A percentile compares a stretch with the other conserved stretches of the same genome.
phyloP scores from a whole-genome alignment of 2,329 filamentous ascomycete genomes.

The Bipolaris cookei region DNA sequence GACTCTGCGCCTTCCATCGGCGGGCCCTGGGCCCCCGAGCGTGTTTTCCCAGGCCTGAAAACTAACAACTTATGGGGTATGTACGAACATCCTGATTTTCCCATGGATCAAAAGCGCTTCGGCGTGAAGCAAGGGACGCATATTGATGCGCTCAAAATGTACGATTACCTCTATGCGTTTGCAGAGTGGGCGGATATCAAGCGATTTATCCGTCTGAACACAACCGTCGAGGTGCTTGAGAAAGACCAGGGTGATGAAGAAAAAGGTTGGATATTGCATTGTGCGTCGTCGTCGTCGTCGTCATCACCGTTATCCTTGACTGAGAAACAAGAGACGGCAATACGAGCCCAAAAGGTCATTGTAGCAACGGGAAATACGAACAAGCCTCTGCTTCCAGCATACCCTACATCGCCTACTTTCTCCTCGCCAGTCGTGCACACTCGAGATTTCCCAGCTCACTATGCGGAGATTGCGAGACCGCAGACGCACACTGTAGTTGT shows the following conservation, averaged over 20 bases:
- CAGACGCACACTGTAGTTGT: slow-evolving; percentile 57
- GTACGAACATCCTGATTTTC: slow-evolving; percentile 51
- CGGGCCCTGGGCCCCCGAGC: slow-evolving; percentile 51
- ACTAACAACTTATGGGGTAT: slow-evolving; percentile 54
- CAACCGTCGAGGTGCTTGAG: slow-evolving; percentile 58
- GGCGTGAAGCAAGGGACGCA: slow-evolving; percentile 60
- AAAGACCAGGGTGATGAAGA: slow-evolving; percentile 49
- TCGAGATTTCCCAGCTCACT: slow-evolving; percentile 57
- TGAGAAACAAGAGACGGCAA: slow-evolving; percentile 36
- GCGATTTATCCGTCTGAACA: slow-evolving; percentile 58
- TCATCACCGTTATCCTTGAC: too few species aligned
- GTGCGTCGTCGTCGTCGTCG: slow-evolving; percentile 9
- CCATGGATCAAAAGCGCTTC: slow-evolving; percentile 38
- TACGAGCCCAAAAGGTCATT: slow-evolving; percentile 59
- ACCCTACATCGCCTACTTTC: slow-evolving; percentile 60
- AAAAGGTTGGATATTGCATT: slow-evolving; percentile 30
- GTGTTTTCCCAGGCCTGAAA: slow-evolving; percentile 52
- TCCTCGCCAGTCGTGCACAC: slow-evolving; percentile 63
- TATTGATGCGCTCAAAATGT: slow-evolving; percentile 63
- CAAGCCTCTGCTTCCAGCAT: slow-evolving; percentile 60
- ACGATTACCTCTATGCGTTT: slow-evolving; percentile 59
- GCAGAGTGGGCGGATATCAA: slow-evolving; percentile 56
- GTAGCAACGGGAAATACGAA: slow-evolving; percentile 68
- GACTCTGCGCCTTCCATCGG: slow-evolving; percentile 51
- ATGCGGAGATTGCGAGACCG: slow-evolving; percentile 44